A percentile compares a stretch with the other conserved stretches of the same genome.
phyloP scores from a whole-genome alignment of 495 filamentous ascomycete genomes.

The Cudoniella acicularis region DNA sequence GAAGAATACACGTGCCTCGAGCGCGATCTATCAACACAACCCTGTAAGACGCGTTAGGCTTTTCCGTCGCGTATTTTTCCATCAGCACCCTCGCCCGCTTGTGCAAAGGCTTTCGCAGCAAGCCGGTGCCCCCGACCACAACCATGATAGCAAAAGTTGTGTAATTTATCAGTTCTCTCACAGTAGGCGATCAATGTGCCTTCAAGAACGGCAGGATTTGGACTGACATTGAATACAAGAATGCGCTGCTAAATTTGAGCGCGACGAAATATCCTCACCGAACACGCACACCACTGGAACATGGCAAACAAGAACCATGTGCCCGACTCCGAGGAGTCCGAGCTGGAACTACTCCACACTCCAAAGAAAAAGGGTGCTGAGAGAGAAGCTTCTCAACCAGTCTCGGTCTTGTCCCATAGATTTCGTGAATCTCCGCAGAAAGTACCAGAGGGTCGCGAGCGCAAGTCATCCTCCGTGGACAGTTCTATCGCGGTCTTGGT shows the following conservation, averaged over 20 bases:
- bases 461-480: neutral
- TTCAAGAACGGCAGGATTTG: too few species aligned
- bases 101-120: too few species aligned
- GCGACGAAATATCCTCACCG: too few species aligned
- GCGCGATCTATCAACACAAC: neutral
- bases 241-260: too few species aligned
- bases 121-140: too few species aligned
- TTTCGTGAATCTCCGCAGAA: constrained; percentile 18
- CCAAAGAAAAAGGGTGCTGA: neutral
- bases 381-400: constrained; percentile 9
- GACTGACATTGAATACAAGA: too few species aligned
- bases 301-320: constrained; percentile 16
- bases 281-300: too few species aligned
- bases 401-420: constrained; percentile 15
- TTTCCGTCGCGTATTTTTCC: neutral
- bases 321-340: constrained; percentile 15
- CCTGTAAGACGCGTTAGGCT: neutral
- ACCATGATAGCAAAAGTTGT: too few species aligned
- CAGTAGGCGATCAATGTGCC: too few species aligned
- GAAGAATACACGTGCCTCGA: too few species aligned
- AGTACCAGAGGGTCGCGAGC: neutral
- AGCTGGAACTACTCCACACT: neutral
- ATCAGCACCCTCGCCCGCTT: too few species aligned
- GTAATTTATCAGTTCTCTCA: too few species aligned
- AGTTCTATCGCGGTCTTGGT: constrained; percentile 34